Base-by-base conservation (phyloP, 306 rosid genomes). In the Betula pendula region DNA sequence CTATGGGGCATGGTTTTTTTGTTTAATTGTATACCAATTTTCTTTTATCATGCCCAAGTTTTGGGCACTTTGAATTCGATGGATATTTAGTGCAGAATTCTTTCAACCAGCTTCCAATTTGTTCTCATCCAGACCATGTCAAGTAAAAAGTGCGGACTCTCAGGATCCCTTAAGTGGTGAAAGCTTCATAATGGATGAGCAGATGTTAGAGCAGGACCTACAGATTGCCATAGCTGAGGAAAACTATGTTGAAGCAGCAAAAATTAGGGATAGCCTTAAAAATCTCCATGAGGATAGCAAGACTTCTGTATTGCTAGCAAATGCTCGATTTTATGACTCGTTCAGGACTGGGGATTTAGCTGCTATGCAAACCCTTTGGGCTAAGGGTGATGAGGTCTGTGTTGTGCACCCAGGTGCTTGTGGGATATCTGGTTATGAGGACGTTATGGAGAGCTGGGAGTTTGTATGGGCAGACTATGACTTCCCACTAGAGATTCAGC, bases 391-490 rank as follows among this genome's bases (percentile, higher is more conserved):
- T 2, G 88, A 88, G 73, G 92, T 87, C 50, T 92, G 97, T 76
- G 89, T 97, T 56, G 97, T 90, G 6, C 97, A 92, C 82, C 98
- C 98, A 0, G 97, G 98, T 38, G 71, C 84, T 19, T 83, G 85
- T 55, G 98, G 97, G 51, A 92, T 95, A 71, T 85, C 89, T 8
- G 97, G 98, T 43, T 86, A 89, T 42, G 91, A 90, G 12, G 93
- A 95, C 72, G 96, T 95, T 76, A 81, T 89, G 68, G 92, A 91
- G 80, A 95, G 98, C 85, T 95, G 97, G 98, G 87, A 95, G 70
- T 87, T 81, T 20, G 92, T 95, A 33, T 95, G 97, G 98, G 97
- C 93, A 2, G 88, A 95, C 91, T 95, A 95, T 78, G 97, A 92
- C 70, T 95, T 95, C 73, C 98, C 98, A 0, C 77, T 92, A 19